phyloP scores from a whole-genome alignment of 2,329 filamentous ascomycete species.

The Colletotrichum karsti region DNA sequence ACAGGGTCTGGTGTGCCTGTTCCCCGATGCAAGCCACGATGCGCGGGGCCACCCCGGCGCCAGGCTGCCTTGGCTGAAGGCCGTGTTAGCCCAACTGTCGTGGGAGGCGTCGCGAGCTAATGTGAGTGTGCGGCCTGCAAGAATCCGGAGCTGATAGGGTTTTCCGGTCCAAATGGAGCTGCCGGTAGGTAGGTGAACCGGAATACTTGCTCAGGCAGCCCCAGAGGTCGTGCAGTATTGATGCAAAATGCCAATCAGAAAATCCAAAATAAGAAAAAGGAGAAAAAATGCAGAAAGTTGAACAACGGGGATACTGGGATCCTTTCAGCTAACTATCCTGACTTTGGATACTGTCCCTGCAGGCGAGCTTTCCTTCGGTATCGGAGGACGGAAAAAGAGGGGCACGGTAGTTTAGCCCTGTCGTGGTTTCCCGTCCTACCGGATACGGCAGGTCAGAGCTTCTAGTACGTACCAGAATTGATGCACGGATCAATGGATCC shows the following conservation, averaged over 20 bases:
- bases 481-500: not conserved
- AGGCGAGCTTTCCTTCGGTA: not conserved
- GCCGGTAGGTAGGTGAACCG: not conserved
- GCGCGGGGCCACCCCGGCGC: not conserved
- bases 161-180: not conserved
- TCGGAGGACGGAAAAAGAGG: not conserved
- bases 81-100: constrained; percentile 14
- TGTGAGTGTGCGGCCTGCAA: not conserved
- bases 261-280: not conserved
- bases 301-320: not conserved
- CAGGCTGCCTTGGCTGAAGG: constrained; percentile 22
- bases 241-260: no score
- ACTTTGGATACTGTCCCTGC: no score
- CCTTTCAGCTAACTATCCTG: not conserved
- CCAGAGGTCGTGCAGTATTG: no score
- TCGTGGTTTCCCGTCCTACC: not conserved
- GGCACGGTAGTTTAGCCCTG: constrained; percentile 4
- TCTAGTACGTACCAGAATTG: not conserved
- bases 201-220: no score
- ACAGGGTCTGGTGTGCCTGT: not conserved
- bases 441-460: constrained; percentile 17
- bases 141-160: not conserved
- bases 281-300: not conserved
- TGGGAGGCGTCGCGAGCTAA: not conserved
- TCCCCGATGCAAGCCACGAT: not conserved